Evolutionary conservation across 2,329 filamentous ascomycete species (phyloP), one percentile per base, ranked within the genome.

Genomic region (Xylaria sp.): DNA sequence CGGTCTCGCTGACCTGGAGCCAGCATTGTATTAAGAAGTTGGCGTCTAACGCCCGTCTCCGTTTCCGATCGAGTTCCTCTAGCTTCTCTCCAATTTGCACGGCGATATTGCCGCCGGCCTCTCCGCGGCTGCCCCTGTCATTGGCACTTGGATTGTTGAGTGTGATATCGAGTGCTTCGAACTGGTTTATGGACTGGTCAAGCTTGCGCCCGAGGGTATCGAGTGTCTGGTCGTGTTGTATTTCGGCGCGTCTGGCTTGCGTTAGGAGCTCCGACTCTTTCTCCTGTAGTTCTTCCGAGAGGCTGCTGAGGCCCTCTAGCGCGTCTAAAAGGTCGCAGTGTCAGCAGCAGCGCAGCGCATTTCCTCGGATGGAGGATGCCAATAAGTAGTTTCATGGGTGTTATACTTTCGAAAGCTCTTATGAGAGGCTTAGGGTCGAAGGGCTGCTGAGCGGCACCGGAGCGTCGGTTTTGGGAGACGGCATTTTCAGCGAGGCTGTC

Each of bases 391-490:
- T 2, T 17, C n/a, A 36, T 39, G 36, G 51, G 27, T 24, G 27
- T 39, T 54, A 71, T 82, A 90, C 88, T 89, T 78, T 99, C 96
- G 79, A 99, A 99, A 1, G 93, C 94, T 68, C 96, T 90, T 76
- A 99, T 99, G 74, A 99, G 85, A 36, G 96, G 97, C 81, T 99
- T 99, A 0, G 96, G 94, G 77, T 99, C 96, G 82, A 99, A 99
- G 4, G 85, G 82, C 69, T 86, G 85, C 77, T 84, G 85, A 69
- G 83, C 84, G 71, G 88, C 86, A 7, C 88, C 90, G 14, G 94
- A 98, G 68, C 93, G 91, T 62, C 96, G 92, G 76, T 90, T 92
- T 24, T 86, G 85, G n/a, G 93, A 90, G 42, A 93, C 88, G 24
- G 93, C 92, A 74, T 86, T 92, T 71, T 98, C 94, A 59, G 95